A percentile compares a stretch with the other conserved stretches of the same genome.
These are phyloP conservation scores for Combretum micranthum DNA, from an alignment of 345 rosid species.

Conservation along the genomic window DNA sequence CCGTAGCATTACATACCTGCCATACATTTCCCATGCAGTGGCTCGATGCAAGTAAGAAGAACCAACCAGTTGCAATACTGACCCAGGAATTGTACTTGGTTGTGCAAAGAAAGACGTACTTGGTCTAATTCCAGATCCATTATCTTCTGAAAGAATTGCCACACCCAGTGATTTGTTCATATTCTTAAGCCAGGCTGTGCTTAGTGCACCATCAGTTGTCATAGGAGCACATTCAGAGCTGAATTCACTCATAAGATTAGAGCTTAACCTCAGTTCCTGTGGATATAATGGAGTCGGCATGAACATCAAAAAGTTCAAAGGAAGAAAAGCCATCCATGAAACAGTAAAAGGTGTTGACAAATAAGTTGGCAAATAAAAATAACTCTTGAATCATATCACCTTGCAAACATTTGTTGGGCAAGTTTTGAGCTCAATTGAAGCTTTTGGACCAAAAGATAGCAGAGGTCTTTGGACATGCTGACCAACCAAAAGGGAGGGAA, in stretches of 20 bases:
- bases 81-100: slow-evolving; percentile 73
- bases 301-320: neutral
- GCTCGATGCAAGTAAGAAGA: slow-evolving; percentile 89
- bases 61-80: slow-evolving; percentile 77
- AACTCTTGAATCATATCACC: slow-evolving; percentile 34
- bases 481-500: slow-evolving; percentile 11
- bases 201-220: slow-evolving; percentile 63
- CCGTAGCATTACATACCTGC: slow-evolving; percentile 52
- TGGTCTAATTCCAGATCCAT: slow-evolving; percentile 40
- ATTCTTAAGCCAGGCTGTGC: slow-evolving; percentile 80
- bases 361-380: neutral
- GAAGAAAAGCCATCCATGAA: slow-evolving; percentile 1
- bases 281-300: slow-evolving; percentile 8
- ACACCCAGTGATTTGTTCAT: slow-evolving; percentile 55
- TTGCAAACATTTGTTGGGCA: slow-evolving; percentile 87
- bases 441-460: slow-evolving; percentile 91
- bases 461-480: slow-evolving; percentile 96
- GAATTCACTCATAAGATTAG: slow-evolving; percentile 66
- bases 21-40: slow-evolving; percentile 94
- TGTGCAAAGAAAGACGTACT: slow-evolving; percentile 53
- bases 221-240: slow-evolving; percentile 55
- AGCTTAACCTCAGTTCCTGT: slow-evolving; percentile 79
- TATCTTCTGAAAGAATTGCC: slow-evolving; percentile 43
- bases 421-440: slow-evolving; percentile 69
- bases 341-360: neutral